Conservation (phyloP, 305 asterid genomes). For the Fraxinus velutina region DNA sequence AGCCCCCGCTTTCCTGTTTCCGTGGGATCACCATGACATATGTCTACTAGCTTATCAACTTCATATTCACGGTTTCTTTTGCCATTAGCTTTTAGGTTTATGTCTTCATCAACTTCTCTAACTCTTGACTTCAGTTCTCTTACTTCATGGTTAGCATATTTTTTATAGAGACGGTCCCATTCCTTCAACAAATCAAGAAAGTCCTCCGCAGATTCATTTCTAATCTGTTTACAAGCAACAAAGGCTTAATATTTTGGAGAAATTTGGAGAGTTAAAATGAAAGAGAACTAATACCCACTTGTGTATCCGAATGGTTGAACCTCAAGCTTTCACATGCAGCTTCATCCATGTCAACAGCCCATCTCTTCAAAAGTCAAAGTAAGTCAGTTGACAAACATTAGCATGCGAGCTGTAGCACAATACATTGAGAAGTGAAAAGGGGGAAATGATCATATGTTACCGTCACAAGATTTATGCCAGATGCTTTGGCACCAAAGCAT, state of each 20-base stretch:
- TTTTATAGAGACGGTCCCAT: slow-evolving; percentile 57
- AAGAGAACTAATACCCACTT: slow-evolving; percentile 39
- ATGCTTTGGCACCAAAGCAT: slow-evolving; percentile 63
- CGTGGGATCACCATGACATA: slow-evolving; percentile 68
- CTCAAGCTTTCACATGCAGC: slow-evolving; percentile 78
- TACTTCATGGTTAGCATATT: slow-evolving; percentile 35
- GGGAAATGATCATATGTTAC: slow-evolving; percentile 34
- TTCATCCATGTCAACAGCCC: slow-evolving; percentile 72
- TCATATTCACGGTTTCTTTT: slow-evolving; percentile 47
- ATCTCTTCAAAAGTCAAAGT: slow-evolving; percentile 46
- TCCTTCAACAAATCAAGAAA: slow-evolving; percentile 68
- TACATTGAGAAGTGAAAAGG: neutral
- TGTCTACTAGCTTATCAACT: slow-evolving; percentile 59
- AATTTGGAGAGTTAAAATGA: slow-evolving; percentile 8
- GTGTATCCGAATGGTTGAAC: slow-evolving; percentile 71
- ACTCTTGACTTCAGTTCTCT: slow-evolving; percentile 29
- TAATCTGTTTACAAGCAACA: slow-evolving; percentile 45
- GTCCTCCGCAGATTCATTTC: slow-evolving; percentile 69
- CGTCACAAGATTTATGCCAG: slow-evolving; percentile 63
- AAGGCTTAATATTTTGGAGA: slow-evolving; percentile 20
- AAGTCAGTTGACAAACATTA: slow-evolving; percentile 23
- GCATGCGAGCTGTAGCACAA: slow-evolving; percentile 11
- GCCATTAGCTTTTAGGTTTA: slow-evolving; percentile 21
- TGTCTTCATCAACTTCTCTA: slow-evolving; percentile 29
- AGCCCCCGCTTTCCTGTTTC: slow-evolving; percentile 49